Evolutionary conservation across 140 eudicot genomes (phyloP), one percentile per base, ranked within the genome.

Genomic region (Oenanthe javanica): DNA sequence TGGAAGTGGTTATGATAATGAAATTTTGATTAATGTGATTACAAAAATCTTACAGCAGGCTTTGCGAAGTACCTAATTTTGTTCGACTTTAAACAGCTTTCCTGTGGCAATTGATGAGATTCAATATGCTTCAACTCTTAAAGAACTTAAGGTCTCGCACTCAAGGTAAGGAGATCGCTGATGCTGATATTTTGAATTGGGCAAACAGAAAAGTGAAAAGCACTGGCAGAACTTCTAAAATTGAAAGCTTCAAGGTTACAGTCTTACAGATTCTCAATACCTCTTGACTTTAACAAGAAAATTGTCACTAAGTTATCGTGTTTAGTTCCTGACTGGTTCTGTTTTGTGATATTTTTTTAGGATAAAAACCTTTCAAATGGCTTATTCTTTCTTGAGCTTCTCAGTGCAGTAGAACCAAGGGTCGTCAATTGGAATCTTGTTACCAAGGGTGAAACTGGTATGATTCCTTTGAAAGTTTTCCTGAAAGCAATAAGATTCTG

Each of bases 41-140:
- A 27, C 43, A 67, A 18, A 67, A 12, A 31, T 11, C 13, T 27
- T 19, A 67, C 9, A 25, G 18, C 10, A 12, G 8, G 23, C 16
- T 11, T 77, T 18, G 11, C 15, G 23, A 77, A 23, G 47, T 59
- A 64, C 67, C 79, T 38, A 82, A 48, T 40, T 27, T 45, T 50
- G 72, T 72, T 51, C 59, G 31, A 64, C 66, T 85, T 42, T 43
- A 2, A 78, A 80, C 90, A 94, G 97, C 98, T 57, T 89, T 90
- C 91, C 88, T 94, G 77, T 94, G 98, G 98, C 98, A 94, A 83
- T 86, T 94, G 87, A 94, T 94, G 98, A 87, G 97, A 81, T 92
- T 87, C 80, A 92, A 90, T 74, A 94, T 94, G 93, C 98, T 94
- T 83, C 98, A 94, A 81, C 94, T 92, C 48, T 80, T 94, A 84